phyloP scores from a whole-genome alignment of 495 filamentous ascomycete genomes.

The Usnea hakonensis region DNA sequence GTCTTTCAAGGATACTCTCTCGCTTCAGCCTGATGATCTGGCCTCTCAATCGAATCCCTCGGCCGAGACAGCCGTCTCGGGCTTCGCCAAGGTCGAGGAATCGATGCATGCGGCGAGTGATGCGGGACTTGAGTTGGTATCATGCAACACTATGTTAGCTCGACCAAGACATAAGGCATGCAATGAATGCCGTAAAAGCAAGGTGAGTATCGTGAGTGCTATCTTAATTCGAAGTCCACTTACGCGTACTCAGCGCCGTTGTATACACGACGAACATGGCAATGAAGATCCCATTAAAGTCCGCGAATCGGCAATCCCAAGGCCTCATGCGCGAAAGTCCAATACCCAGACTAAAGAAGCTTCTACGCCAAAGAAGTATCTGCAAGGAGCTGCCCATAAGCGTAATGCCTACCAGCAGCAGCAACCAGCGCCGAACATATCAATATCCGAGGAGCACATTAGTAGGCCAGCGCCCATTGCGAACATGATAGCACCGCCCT shows the following conservation, averaged over 20 bases:
- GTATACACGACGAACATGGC: conserved; percentile 59
- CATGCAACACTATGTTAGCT: conserved; percentile 19
- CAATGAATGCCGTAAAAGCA: conserved; percentile 60
- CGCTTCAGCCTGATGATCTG: not conserved
- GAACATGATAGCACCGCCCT: conserved; percentile 18
- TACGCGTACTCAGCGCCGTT: conserved; percentile 47
- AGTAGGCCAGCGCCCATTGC: conserved; percentile 13
- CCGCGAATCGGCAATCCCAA: conserved; percentile 50
- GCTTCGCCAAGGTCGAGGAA: conserved; percentile 1
- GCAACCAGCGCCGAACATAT: not conserved
- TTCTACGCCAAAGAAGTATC: not conserved
- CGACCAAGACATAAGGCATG: conserved; percentile 55
- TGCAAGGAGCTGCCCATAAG: not conserved
- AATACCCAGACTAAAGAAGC: conserved; percentile 5
- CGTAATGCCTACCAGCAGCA: not conserved
- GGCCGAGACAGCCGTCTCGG: not conserved
- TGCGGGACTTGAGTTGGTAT: conserved; percentile 1
- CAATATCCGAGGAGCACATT: not conserved
- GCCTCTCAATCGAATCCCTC: not conserved
- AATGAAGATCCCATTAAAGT: conserved; percentile 57
- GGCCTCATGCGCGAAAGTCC: conserved; percentile 35
- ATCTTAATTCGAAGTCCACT: conserved; percentile 15
- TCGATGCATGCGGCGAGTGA: not conserved
- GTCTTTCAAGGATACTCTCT: not conserved
- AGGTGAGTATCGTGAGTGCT: conserved; percentile 38